phyloP scores from a whole-genome alignment of 768 basidiomycete species.

The Suillus lakei region DNA sequence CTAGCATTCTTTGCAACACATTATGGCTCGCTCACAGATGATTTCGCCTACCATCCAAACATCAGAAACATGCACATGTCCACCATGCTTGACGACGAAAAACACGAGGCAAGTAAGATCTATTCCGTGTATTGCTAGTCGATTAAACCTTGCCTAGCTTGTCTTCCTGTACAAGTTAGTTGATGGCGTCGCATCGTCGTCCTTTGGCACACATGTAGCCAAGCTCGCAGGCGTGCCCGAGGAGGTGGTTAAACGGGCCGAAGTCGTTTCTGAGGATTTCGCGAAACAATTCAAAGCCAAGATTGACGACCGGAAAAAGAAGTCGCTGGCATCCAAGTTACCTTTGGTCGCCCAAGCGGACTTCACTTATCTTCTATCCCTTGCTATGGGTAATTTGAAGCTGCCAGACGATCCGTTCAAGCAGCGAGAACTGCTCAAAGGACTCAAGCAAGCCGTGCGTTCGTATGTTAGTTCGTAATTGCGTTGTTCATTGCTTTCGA shows the following conservation, averaged over 20 bases:
- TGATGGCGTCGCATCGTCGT: slow-evolving; percentile 83
- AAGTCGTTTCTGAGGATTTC: slow-evolving; percentile 84
- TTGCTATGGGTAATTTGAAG: slow-evolving; percentile 57
- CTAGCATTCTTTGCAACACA: slow-evolving; percentile 98
- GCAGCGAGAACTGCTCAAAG: slow-evolving; percentile 54
- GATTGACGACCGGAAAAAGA: slow-evolving; percentile 65
- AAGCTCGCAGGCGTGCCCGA: slow-evolving; percentile 91
- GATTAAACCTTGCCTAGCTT: slow-evolving; percentile 52
- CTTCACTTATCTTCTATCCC: slow-evolving; percentile 76
- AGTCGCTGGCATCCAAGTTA: slow-evolving; percentile 57
- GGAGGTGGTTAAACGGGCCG: slow-evolving; percentile 87
- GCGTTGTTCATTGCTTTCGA: neutral
- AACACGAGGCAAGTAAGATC: slow-evolving; percentile 66
- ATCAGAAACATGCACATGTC: slow-evolving; percentile 96
- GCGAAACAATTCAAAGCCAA: slow-evolving; percentile 86
- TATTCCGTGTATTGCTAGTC: neutral
- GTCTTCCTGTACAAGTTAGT: slow-evolving; percentile 96
- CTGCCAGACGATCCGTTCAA: slow-evolving; percentile 60
- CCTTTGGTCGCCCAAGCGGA: slow-evolving; percentile 89
- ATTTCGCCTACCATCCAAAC: slow-evolving; percentile 90
- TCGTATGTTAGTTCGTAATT: slow-evolving; percentile 18
- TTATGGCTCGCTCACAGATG: slow-evolving; percentile 94
- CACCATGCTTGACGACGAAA: slow-evolving; percentile 91
- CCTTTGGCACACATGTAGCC: slow-evolving; percentile 95
- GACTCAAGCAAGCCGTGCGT: slow-evolving; percentile 52